Base-by-base conservation (phyloP, 1,139 yeast genomes). In the Taiozyma onychis region DNA sequence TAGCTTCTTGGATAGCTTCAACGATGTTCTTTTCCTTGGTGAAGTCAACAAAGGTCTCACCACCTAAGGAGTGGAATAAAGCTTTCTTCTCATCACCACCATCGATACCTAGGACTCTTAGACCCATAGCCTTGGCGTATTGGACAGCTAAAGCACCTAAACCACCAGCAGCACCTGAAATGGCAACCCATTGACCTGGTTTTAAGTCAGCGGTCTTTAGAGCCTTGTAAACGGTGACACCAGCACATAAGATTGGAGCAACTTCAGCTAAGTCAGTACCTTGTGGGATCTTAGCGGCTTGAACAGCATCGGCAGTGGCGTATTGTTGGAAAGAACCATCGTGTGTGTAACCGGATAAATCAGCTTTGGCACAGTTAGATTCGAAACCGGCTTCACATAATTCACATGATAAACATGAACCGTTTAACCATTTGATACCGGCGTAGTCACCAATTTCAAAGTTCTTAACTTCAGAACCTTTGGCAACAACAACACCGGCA, bases 271-370 rank as follows among this genome's bases (percentile, higher is more conserved):
- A 75, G 63, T 84, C 87, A 43, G 85, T 73, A 52, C 84, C 85
- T 58, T 75, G 60, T 47, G 89, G 87, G 57, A 85, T 80, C 59
- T 76, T 74, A 44, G 90, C 89, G 44, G 89, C 88, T 66, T 85
- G 89, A 46, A 83, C 76, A 27, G 88, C 88, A 68, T 85, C 89
- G 43, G 89, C 89, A 48, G 90, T 83, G 41, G 89, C 89, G 62
- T 82, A 85, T 69, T 85, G 85, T 71, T 83, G 88, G 80, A 85
- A 85, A 39, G 89, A 81, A 64, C 91, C 91, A 65, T 85, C 89
- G 62, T 83, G 89, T 22, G 89, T 84, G 72, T 82, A 83, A 67
- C 90, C 90, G 16, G 88, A 82, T 56, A 83, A 72, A 63, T 81
- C 88, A 47, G 88, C 88, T 13, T 75, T 65, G 35, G 80, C 71